Evolutionary conservation across 2,329 filamentous ascomycete genomes (phyloP).

Genomic region (Magnaporthales sp.): DNA sequence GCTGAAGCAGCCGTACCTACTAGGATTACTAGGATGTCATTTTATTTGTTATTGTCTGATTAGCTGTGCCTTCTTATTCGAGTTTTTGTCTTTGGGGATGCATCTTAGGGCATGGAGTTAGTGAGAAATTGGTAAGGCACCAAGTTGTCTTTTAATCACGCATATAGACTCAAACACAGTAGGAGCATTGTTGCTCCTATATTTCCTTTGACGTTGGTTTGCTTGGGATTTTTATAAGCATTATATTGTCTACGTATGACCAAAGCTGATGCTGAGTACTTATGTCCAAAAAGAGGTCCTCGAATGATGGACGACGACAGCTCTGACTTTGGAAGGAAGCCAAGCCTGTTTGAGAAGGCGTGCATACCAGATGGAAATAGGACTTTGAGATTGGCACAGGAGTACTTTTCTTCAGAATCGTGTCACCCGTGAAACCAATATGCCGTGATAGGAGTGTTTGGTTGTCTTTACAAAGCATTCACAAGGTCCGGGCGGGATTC

Average conservation of each 20-base stretch:
- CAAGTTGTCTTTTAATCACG: background rate
- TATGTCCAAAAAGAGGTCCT: too few relatives aligned
- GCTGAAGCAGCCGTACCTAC: background rate
- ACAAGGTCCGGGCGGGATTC: background rate
- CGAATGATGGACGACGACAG: background rate
- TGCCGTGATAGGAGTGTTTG: background rate
- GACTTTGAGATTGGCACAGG: background rate
- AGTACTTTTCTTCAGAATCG: background rate
- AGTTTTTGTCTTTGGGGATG: background rate
- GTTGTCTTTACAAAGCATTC: background rate
- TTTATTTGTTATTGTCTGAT: background rate
- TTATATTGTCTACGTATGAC: background rate
- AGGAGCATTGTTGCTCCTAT: background rate
- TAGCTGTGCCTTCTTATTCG: background rate
- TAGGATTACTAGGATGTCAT: background rate
- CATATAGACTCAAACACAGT: background rate
- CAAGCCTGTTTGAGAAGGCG: background rate
- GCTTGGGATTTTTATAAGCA: too few relatives aligned
- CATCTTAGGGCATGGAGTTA: background rate
- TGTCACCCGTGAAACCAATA: background rate
- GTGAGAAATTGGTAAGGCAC: background rate
- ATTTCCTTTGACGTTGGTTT: background rate
- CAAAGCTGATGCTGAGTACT: background rate
- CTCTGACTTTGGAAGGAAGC: background rate
- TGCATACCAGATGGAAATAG: background rate